These are phyloP conservation scores for Acrocalymma vagum DNA, from an alignment of 2,329 filamentous ascomycete species.

Conservation along the genomic window DNA sequence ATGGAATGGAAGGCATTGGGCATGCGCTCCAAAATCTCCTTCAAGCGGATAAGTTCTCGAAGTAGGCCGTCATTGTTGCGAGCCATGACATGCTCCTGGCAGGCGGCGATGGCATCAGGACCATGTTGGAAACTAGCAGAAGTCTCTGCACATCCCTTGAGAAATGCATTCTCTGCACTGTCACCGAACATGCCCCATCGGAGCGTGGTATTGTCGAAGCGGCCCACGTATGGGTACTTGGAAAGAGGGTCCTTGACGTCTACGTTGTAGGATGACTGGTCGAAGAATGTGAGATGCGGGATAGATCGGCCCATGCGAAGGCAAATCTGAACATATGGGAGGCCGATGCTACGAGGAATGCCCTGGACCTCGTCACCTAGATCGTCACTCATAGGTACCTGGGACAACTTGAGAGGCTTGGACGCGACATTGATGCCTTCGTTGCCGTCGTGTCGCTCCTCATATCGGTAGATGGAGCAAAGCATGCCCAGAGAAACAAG, in stretches of 20 bases:
- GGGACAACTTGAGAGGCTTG: conserved; percentile 44
- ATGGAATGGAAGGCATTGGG: conserved; percentile 34
- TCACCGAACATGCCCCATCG: conserved; percentile 36
- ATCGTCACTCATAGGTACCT: conserved; percentile 60
- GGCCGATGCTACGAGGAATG: conserved; percentile 59
- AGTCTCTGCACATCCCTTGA: conserved; percentile 35
- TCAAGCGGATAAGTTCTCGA: conserved; percentile 30
- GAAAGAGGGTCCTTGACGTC: conserved; percentile 60
- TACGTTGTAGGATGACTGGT: conserved; percentile 64
- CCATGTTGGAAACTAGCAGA: conserved; percentile 35
- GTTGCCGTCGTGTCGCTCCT: conserved; percentile 62
- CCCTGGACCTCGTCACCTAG: conserved; percentile 60
- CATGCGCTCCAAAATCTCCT: conserved; percentile 34
- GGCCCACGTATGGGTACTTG: conserved; percentile 55
- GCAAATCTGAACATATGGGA: conserved; percentile 63
- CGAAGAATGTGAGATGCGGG: conserved; percentile 63
- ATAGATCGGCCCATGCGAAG: conserved; percentile 62
- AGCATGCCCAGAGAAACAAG: conserved; percentile 63
- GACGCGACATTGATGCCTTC: conserved; percentile 56
- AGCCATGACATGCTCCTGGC: conserved; percentile 36
- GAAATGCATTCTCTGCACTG: conserved; percentile 32
- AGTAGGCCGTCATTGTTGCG: conserved; percentile 33
- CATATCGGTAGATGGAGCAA: conserved; percentile 64
- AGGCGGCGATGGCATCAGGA: conserved; percentile 32
- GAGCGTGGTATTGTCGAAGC: conserved; percentile 32